Conservation (phyloP, 1,139 yeast species). For the Diutina sp. region DNA sequence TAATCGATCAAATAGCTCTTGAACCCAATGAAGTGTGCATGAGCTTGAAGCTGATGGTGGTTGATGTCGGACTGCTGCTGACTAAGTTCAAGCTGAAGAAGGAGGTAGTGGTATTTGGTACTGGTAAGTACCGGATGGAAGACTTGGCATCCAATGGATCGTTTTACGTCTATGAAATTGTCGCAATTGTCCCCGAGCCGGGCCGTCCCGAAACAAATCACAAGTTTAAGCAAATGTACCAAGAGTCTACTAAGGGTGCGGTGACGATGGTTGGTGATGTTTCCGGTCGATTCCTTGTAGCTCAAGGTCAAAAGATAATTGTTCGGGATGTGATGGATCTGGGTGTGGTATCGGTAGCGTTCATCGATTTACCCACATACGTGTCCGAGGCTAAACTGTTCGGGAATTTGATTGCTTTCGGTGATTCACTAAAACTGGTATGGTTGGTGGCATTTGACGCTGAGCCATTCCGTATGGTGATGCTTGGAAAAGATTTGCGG, state of each 20-base stretch:
- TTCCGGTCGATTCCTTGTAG: constrained; percentile 71
- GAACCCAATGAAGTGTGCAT: constrained; percentile 57
- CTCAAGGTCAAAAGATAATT: constrained; percentile 81
- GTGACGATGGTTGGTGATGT: constrained; percentile 69
- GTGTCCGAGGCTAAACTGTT: constrained; percentile 72
- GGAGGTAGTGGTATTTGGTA: constrained; percentile 69
- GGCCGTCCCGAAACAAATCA: constrained; percentile 76
- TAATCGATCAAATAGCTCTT: constrained; percentile 58
- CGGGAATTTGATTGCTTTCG: constrained; percentile 66
- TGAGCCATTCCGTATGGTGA: constrained; percentile 81
- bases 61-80: constrained; percentile 35
- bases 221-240: constrained; percentile 62
- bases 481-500: constrained; percentile 64
- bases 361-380: constrained; percentile 72
- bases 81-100: constrained; percentile 44
- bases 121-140: constrained; percentile 68
- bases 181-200: constrained; percentile 84
- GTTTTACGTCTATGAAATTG: constrained; percentile 61
- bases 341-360: constrained; percentile 78
- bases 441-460: constrained; percentile 88
- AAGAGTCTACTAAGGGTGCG: constrained; percentile 77
- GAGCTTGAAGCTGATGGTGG: constrained; percentile 43
- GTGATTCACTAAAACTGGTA: constrained; percentile 72
- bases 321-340: constrained; percentile 77
- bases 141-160: constrained; percentile 76